phyloP scores from a whole-genome alignment of 768 basidiomycete species.

The Panaeolus cyanescens region DNA sequence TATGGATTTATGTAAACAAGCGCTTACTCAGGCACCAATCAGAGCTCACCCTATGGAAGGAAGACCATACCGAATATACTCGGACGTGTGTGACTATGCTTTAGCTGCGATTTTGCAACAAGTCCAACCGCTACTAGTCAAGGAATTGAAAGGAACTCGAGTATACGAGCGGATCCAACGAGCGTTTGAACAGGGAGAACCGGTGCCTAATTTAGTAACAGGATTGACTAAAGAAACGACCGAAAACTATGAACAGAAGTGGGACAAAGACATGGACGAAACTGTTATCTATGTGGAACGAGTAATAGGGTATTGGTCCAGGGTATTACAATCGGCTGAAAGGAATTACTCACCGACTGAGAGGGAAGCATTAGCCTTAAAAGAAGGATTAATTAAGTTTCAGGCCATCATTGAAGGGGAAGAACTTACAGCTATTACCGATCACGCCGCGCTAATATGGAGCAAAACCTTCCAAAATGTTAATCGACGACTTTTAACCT shows the following conservation, averaged over 20 bases:
- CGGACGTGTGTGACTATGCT: constrained; percentile 32
- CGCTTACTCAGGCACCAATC: constrained; percentile 32
- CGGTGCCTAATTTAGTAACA: constrained; percentile 23
- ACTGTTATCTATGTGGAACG: constrained; percentile 29
- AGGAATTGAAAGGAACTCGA: constrained; percentile 27
- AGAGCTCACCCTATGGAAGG: constrained; percentile 28
- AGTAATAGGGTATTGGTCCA: too few relatives aligned
- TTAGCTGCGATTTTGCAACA: constrained; percentile 31
- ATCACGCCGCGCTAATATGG: constrained; percentile 40
- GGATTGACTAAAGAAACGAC: constrained; percentile 16
- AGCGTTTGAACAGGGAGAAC: constrained; percentile 18
- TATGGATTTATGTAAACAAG: constrained; percentile 28
- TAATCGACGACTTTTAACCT: constrained; percentile 34
- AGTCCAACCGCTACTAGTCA: constrained; percentile 27
- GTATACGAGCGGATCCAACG: constrained; percentile 22
- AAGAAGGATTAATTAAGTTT: constrained; percentile 36
- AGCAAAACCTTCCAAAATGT: constrained; percentile 36
- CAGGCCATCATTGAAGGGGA: constrained; percentile 37
- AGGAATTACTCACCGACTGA: too few relatives aligned
- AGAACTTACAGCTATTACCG: constrained; percentile 23
- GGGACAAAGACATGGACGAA: constrained; percentile 26
- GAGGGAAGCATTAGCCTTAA: too few relatives aligned
- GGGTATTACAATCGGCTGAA: too few relatives aligned
- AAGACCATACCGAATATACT: constrained; percentile 34
- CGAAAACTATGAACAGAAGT: constrained; percentile 19